A percentile compares a stretch with the other conserved stretches of the same genome.
Conservation (phyloP, 306 rosid species). For the Cicer pinnatifidum region DNA sequence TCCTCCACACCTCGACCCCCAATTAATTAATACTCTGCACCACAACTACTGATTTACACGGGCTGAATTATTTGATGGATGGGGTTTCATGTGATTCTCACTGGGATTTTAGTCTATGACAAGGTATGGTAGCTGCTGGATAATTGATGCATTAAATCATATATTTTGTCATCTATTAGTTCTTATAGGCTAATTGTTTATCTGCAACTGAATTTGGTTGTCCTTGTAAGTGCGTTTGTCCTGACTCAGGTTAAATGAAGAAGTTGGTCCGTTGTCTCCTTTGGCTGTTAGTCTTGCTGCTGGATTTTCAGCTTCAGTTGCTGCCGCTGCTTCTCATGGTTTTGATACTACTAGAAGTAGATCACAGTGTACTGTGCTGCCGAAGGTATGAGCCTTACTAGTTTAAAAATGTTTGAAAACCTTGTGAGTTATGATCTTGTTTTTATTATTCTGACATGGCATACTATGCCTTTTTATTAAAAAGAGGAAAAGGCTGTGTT, state of each 20-base stretch:
- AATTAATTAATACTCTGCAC: slow-evolving; percentile 20
- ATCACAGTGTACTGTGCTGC: slow-evolving; percentile 73
- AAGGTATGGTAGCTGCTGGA: slow-evolving; percentile 8
- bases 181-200: slow-evolving; percentile 31
- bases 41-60: slow-evolving; percentile 15
- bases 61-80: slow-evolving; percentile 20
- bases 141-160: slow-evolving; percentile 26
- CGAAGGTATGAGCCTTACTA: slow-evolving; percentile 63
- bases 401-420: slow-evolving; percentile 30
- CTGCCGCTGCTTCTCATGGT: slow-evolving; percentile 93
- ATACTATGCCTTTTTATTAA: neutral
- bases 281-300: slow-evolving; percentile 75
- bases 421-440: slow-evolving; percentile 33
- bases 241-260: slow-evolving; percentile 70
- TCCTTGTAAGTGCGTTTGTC: slow-evolving; percentile 42
- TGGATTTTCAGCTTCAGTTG: slow-evolving; percentile 86
- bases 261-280: slow-evolving; percentile 78
- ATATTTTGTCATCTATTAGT: slow-evolving; percentile 32
- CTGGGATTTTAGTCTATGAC: slow-evolving; percentile 14
- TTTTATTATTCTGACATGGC: slow-evolving; percentile 31
- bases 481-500: slow-evolving; percentile 5
- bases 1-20: slow-evolving; percentile 11
- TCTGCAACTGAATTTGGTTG: slow-evolving; percentile 17
- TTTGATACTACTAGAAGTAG: slow-evolving; percentile 88
- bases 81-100: slow-evolving; percentile 13